These are phyloP conservation scores for Penicillium angulare DNA, from an alignment of 495 filamentous ascomycete genomes.

Conservation along the genomic window DNA sequence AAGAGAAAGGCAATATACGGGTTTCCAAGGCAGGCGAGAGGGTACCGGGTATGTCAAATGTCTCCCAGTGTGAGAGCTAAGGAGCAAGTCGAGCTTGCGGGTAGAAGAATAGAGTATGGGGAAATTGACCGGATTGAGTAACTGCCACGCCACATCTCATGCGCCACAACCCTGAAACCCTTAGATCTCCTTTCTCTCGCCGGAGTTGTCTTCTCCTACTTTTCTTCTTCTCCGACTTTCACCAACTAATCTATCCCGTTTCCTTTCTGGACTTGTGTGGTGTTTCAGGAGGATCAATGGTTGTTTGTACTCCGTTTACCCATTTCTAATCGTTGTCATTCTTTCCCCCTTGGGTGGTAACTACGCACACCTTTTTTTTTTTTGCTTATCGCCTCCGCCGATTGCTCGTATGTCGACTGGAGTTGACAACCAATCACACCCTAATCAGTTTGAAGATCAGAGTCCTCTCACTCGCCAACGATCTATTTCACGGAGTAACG, in stretches of 20 bases:
- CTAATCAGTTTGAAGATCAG: slow-evolving; percentile 16
- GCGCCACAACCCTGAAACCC: slow-evolving; percentile 28
- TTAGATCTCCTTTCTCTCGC: slow-evolving; percentile 28
- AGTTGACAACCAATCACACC: slow-evolving; percentile 34
- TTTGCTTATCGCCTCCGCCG: slow-evolving; percentile 12
- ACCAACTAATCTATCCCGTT: slow-evolving; percentile 8
- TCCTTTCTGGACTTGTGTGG: slow-evolving; percentile 25
- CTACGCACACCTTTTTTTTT: slow-evolving; percentile 13
- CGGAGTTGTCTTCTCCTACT: slow-evolving; percentile 8
- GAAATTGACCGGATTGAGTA: slow-evolving; percentile 21
- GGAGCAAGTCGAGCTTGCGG: neutral
- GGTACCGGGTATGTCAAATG: neutral
- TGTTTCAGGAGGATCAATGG: slow-evolving; percentile 33
- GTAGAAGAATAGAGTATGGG: slow-evolving; percentile 6
- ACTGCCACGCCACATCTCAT: slow-evolving; percentile 22
- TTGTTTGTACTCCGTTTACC: slow-evolving; percentile 12
- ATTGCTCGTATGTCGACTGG: slow-evolving; percentile 52
- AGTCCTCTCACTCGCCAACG: slow-evolving; percentile 31
- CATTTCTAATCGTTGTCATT: slow-evolving; percentile 16
- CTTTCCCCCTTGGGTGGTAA: slow-evolving; percentile 25
- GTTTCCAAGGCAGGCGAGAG: neutral
- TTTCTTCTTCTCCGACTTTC: slow-evolving; percentile 8
- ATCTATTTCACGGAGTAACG: slow-evolving; percentile 31
- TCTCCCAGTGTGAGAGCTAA: neutral
- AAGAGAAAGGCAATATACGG: neutral